Conservation (phyloP, 129 eudicot species). For the Centella asiatica region DNA sequence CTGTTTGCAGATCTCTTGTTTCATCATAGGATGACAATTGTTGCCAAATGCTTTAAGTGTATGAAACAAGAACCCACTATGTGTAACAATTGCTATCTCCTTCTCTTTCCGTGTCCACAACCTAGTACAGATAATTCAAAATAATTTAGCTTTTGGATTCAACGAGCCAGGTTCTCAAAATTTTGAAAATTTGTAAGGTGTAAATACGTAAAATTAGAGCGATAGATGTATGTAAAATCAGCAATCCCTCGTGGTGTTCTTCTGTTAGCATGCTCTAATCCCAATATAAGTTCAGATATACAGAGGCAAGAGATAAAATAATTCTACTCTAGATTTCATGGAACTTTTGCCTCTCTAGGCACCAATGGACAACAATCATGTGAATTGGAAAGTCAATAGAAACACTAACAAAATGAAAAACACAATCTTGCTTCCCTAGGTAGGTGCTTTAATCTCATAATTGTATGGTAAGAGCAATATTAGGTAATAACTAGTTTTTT, state of each 20-base stretch:
- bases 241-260: not conserved
- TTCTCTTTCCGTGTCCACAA: conserved; percentile 76
- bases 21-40: conserved; percentile 58
- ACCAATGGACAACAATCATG: not conserved
- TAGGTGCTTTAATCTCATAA: not conserved
- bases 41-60: conserved; percentile 61
- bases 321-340: not conserved
- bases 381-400: not conserved
- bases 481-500: no score
- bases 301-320: not conserved
- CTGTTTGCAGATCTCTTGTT: conserved; percentile 73
- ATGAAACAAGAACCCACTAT: conserved; percentile 89
- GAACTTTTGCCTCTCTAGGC: not conserved
- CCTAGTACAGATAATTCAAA: conserved; percentile 29
- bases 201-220: not conserved
- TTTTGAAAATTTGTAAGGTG: not conserved
- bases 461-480: no score
- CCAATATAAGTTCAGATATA: not conserved
- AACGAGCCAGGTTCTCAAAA: not conserved
- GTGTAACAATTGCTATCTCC: conserved; percentile 94
- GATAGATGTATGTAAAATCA: not conserved
- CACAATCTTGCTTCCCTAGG: not conserved
- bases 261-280: not conserved
- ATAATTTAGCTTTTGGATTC: not conserved
- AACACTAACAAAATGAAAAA: no score